A percentile compares a stretch with the other conserved stretches of the same genome.
Evolutionary conservation across 257 asterid species (phyloP).

Genomic region (Fraxinus excelsior): DNA sequence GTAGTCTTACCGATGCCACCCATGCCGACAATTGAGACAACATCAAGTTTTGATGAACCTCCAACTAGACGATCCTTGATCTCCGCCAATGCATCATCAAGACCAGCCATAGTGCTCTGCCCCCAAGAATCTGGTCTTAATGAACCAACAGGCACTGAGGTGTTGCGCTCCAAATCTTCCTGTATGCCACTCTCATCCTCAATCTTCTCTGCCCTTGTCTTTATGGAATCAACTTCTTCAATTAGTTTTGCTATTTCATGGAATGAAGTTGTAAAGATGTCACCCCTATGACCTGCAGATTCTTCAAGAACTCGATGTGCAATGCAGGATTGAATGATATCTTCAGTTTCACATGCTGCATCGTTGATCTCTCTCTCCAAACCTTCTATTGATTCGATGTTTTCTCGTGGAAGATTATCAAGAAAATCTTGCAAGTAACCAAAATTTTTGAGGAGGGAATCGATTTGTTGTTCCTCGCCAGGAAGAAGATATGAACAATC

Average conservation of each 20-base stretch:
- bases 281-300: no score
- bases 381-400: not conserved
- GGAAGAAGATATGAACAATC: not conserved
- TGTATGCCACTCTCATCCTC: not conserved
- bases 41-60: not conserved
- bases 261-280: no score
- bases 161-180: no score
- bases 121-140: not conserved
- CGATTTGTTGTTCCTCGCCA: not conserved
- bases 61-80: not conserved
- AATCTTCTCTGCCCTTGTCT: not conserved
- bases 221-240: not conserved
- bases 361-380: not conserved
- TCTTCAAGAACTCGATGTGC: not conserved
- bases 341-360: not conserved
- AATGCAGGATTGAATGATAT: not conserved
- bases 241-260: not conserved
- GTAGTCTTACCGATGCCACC: not conserved
- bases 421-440: not conserved
- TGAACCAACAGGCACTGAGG: not conserved
- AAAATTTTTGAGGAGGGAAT: not conserved
- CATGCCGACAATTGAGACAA: not conserved
- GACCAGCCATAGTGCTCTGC: not conserved
- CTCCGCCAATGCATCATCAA: not conserved
- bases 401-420: not conserved